Percentiles rank a stretch among this genome's conserved stretches.
These are phyloP conservation scores for Cyberlindnera euphorbiiphila DNA, from an alignment of 805 yeast species.

Conservation along the genomic window DNA sequence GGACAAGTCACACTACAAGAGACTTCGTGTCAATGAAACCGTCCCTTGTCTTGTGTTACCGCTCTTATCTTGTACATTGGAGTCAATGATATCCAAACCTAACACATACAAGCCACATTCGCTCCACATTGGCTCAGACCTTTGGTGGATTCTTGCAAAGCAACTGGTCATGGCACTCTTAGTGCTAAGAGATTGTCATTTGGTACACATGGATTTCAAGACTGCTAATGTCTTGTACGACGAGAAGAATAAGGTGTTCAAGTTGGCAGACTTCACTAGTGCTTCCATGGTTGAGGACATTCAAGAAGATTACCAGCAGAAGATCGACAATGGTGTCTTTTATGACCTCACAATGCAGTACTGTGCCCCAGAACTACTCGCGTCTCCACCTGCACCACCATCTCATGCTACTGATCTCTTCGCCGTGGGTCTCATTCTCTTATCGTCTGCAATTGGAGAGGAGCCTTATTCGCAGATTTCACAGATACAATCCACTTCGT, in stretches of 20 bases:
- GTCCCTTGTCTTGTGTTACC: conserved; percentile 21
- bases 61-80: conserved; percentile 21
- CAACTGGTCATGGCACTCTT: conserved; percentile 27
- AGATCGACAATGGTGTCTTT: conserved; percentile 27
- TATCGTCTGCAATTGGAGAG: conserved; percentile 43
- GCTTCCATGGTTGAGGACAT: conserved; percentile 27
- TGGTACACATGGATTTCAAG: conserved; percentile 47
- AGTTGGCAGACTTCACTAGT: conserved; percentile 47
- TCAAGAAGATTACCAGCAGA: conserved; percentile 11
- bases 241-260: conserved; percentile 27
- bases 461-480: conserved; percentile 36
- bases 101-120: conserved; percentile 11
- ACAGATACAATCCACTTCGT: conserved; percentile 15
- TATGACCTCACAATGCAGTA: conserved; percentile 36
- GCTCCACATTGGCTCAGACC: conserved; percentile 22
- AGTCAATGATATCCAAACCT: too few relatives aligned
- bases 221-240: conserved; percentile 40
- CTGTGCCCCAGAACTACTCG: conserved; percentile 44
- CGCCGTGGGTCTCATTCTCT: conserved; percentile 42
- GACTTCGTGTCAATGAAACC: conserved; percentile 13
- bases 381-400: conserved; percentile 27
- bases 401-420: conserved; percentile 39
- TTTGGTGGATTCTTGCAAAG: conserved; percentile 33
- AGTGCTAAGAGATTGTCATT: conserved; percentile 26
- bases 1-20: conserved; percentile 12